These are phyloP conservation scores for Boletus rufocinnamomeus DNA, from an alignment of 768 basidiomycete species.

Conservation along the genomic window DNA sequence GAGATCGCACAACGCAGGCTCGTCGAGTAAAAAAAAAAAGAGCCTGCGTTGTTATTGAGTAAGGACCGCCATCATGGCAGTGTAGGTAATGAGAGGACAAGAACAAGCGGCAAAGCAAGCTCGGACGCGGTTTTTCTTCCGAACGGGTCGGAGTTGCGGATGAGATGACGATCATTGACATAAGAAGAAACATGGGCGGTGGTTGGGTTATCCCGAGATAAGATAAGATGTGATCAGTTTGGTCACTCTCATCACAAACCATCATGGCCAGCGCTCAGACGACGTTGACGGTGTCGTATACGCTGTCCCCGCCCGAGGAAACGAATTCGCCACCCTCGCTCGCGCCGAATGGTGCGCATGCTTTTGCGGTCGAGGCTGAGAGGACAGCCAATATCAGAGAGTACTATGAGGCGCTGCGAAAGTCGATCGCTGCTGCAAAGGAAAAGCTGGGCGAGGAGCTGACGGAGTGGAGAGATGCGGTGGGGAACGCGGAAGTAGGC, in stretches of 20 bases:
- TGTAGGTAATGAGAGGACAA: constrained; percentile 11
- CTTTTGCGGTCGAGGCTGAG: constrained; percentile 28
- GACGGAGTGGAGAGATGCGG: constrained; percentile 73
- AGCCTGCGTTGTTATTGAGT: constrained; percentile 53
- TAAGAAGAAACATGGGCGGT: background rate
- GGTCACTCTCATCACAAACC: background rate
- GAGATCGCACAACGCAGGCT: constrained; percentile 23
- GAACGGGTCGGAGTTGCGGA: constrained; percentile 16
- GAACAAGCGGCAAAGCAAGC: background rate
- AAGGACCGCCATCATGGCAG: constrained; percentile 50
- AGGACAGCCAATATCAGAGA: constrained; percentile 10
- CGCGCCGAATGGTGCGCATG: constrained; percentile 24
- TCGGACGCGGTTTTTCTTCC: background rate
- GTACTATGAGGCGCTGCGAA: constrained; percentile 55
- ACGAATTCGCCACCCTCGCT: constrained; percentile 23
- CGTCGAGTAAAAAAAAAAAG: constrained; percentile 13
- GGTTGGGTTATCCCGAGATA: constrained; percentile 14
- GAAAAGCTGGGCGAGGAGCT: constrained; percentile 63
- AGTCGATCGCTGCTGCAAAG: constrained; percentile 53
- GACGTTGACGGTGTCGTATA: constrained; percentile 24
- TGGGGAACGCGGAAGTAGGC: constrained; percentile 61
- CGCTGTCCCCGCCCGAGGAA: constrained; percentile 25
- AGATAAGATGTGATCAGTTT: constrained; percentile 19
- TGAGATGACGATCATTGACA: background rate
- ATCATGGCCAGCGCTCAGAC: constrained; percentile 20